Conservation (phyloP, 352 stramenopile species). For the Globisporangium sylvaticum region DNA sequence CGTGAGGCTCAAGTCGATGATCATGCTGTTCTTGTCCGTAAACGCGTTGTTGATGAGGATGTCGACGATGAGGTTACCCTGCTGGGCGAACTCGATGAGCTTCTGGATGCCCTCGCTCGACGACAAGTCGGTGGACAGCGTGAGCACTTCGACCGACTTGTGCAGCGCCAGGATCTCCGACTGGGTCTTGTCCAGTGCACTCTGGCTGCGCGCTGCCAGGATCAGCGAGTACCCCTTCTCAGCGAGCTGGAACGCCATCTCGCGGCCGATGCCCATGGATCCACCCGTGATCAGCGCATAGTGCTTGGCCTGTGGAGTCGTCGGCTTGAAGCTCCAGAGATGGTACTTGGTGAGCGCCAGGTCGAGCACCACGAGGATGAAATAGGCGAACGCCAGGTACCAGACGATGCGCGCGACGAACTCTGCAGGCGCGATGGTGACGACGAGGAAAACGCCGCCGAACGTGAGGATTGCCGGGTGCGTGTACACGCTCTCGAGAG, state of each 20-base stretch:
- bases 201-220: constrained; percentile 38
- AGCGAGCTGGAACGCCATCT: constrained; percentile 62
- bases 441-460: constrained; percentile 27
- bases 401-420: constrained; percentile 21
- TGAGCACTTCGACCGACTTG: constrained; percentile 20
- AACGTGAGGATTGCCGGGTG: constrained; percentile 16
- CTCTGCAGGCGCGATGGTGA: constrained; percentile 16
- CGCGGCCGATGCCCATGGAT: constrained; percentile 58
- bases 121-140: not conserved
- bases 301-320: constrained; percentile 22
- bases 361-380: constrained; percentile 32
- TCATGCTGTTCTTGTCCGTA: not conserved
- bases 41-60: constrained; percentile 7
- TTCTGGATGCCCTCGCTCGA: constrained; percentile 1
- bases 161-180: constrained; percentile 46
- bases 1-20: not conserved
- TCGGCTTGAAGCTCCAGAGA: constrained; percentile 34
- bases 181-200: constrained; percentile 49
- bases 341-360: constrained; percentile 45
- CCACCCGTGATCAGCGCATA: constrained; percentile 66
- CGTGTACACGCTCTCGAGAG: constrained; percentile 11
- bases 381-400: constrained; percentile 28
- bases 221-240: constrained; percentile 64
- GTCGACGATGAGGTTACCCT: not conserved
- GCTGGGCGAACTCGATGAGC: not conserved